Conservation (phyloP, 129 eudicot species). For the Flaveria ramosissima region DNA sequence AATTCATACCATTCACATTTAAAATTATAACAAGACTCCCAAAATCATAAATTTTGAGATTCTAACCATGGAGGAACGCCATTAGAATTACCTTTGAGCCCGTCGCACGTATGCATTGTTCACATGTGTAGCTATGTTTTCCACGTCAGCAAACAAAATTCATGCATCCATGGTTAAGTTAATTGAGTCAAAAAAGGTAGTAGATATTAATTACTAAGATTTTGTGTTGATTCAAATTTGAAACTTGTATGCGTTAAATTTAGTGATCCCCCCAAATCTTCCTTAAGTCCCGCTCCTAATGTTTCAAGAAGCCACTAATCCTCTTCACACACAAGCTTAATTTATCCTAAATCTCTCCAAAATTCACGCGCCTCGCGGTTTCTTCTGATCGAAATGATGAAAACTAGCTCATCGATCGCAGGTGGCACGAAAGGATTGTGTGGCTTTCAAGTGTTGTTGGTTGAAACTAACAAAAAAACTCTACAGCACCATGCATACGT, state of each 20-base stretch:
- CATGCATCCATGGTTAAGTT: not conserved
- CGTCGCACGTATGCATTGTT: no score
- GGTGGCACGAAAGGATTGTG: not conserved
- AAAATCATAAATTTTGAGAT: no score
- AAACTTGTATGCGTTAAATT: constrained; percentile 4
- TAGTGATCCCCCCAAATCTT: constrained; percentile 8
- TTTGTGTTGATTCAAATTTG: constrained; percentile 16
- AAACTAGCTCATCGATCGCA: not conserved
- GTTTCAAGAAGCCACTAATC: not conserved
- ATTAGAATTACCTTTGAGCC: no score
- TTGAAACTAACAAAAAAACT: constrained; percentile 2
- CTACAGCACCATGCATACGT: constrained; percentile 3
- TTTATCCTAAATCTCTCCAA: not conserved
- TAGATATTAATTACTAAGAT: constrained; percentile 10
- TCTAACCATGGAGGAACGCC: no score
- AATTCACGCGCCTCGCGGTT: not conserved
- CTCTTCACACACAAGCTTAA: not conserved
- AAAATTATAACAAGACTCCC: no score
- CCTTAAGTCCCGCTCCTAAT: constrained; percentile 1
- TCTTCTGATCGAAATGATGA: no score
- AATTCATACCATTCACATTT: no score
- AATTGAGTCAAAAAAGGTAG: not conserved
- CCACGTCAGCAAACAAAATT: not conserved
- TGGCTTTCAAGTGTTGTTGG: constrained; percentile 25
- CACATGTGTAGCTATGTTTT: no score